Percentiles rank a stretch among this genome's conserved stretches.
phyloP scores from a whole-genome alignment of 805 yeast species.

The Peterozyma xylosa region DNA sequence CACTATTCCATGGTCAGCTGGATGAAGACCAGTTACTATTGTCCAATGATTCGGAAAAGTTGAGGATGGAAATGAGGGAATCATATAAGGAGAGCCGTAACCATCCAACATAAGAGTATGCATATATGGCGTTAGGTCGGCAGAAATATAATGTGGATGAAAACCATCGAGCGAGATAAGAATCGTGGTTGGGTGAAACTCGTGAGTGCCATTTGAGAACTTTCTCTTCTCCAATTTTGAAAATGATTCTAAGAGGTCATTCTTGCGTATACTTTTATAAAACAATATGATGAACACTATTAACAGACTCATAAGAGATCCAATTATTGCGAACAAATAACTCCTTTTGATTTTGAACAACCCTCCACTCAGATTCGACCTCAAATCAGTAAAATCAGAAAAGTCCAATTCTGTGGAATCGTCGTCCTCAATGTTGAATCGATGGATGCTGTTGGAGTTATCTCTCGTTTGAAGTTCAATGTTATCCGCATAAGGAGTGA shows the following conservation, averaged over 20 bases:
- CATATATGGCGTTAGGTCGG: slow-evolving; percentile 61
- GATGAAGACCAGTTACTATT: slow-evolving; percentile 76
- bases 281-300: slow-evolving; percentile 6
- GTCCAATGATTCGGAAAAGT: slow-evolving; percentile 94
- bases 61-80: slow-evolving; percentile 81
- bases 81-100: slow-evolving; percentile 74
- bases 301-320: background rate
- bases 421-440: slow-evolving; percentile 10
- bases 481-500: slow-evolving; percentile 10
- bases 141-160: slow-evolving; percentile 79
- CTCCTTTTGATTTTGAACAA: slow-evolving; percentile 7
- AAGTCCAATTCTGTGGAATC: slow-evolving; percentile 1
- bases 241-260: background rate
- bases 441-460: no score
- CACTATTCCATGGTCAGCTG: slow-evolving; percentile 80
- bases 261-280: background rate
- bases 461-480: background rate
- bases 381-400: slow-evolving; percentile 5
- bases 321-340: slow-evolving; percentile 2
- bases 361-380: background rate
- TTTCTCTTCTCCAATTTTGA: slow-evolving; percentile 13
- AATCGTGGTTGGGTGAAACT: slow-evolving; percentile 72
- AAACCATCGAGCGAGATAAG: slow-evolving; percentile 82
- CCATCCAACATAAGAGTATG: slow-evolving; percentile 45
- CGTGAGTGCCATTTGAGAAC: slow-evolving; percentile 55